Evolutionary conservation across 345 rosid species (phyloP).

Genomic region (Lumnitzera littorea): DNA sequence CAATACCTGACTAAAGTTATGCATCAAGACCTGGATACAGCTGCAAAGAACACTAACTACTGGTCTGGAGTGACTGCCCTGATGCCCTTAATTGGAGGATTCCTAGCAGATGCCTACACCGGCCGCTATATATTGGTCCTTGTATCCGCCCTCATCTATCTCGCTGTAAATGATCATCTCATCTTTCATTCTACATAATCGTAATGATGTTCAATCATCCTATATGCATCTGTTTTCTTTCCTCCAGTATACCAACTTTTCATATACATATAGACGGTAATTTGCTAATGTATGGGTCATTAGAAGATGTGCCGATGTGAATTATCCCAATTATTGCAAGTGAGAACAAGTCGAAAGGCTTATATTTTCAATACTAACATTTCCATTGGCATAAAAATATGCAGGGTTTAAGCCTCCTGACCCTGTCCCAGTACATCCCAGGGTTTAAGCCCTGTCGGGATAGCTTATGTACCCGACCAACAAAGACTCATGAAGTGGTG

Average conservation of each 20-base stretch:
- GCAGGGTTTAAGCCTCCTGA: conserved; percentile 38
- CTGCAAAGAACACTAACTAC: conserved; percentile 40
- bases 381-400: neutral
- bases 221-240: too few species aligned
- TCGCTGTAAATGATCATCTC: conserved; percentile 21
- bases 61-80: conserved; percentile 48
- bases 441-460: conserved; percentile 20
- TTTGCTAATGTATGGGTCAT: neutral
- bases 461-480: conserved; percentile 15
- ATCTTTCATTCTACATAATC: neutral
- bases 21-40: conserved; percentile 35
- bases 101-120: conserved; percentile 38
- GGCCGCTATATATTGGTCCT: conserved; percentile 36
- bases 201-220: too few species aligned
- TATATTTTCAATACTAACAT: too few species aligned
- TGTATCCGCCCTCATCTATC: conserved; percentile 29
- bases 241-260: neutral
- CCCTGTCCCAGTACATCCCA: conserved; percentile 32
- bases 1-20: conserved; percentile 31
- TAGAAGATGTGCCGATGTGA: neutral
- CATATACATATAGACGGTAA: neutral
- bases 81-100: conserved; percentile 41
- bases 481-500: conserved; percentile 31
- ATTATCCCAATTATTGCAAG: too few species aligned
- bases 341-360: too few species aligned